These are phyloP conservation scores for Boletus semigastroideus DNA, from an alignment of 1,284 basidiomycete genomes.

Conservation along the genomic window DNA sequence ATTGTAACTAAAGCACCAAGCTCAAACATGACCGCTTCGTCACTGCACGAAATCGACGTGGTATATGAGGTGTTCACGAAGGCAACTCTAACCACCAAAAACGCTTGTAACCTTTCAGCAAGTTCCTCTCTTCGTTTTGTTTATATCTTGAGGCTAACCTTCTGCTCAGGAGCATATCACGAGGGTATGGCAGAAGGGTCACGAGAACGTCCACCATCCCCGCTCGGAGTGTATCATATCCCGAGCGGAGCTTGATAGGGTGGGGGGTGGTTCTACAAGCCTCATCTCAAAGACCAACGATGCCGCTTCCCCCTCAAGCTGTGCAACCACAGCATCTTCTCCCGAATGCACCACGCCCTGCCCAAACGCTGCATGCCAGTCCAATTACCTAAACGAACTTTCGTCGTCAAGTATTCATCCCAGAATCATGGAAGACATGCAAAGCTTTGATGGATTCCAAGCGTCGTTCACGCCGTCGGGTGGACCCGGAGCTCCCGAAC, in stretches of 20 bases:
- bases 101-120: constrained; percentile 53
- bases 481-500: constrained; percentile 14
- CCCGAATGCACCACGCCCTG: neutral
- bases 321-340: constrained; percentile 2
- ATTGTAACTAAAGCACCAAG: constrained; percentile 57
- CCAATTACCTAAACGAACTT: constrained; percentile 6
- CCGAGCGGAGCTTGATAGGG: constrained; percentile 56
- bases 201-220: constrained; percentile 44
- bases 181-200: constrained; percentile 51
- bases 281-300: constrained; percentile 34
- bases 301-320: constrained; percentile 5
- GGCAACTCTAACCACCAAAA: constrained; percentile 45
- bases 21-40: constrained; percentile 53
- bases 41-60: constrained; percentile 57
- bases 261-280: constrained; percentile 58
- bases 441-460: constrained; percentile 41
- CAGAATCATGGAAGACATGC: constrained; percentile 45
- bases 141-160: neutral
- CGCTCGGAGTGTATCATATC: constrained; percentile 30
- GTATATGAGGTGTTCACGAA: constrained; percentile 52
- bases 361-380: neutral
- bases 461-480: constrained; percentile 9
- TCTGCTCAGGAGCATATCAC: constrained; percentile 46
- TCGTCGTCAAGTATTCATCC: constrained; percentile 36
- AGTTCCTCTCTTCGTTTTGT: constrained; percentile 17